Conservation (phyloP, 768 basidiomycete genomes). For the Tricholoma sp. region DNA sequence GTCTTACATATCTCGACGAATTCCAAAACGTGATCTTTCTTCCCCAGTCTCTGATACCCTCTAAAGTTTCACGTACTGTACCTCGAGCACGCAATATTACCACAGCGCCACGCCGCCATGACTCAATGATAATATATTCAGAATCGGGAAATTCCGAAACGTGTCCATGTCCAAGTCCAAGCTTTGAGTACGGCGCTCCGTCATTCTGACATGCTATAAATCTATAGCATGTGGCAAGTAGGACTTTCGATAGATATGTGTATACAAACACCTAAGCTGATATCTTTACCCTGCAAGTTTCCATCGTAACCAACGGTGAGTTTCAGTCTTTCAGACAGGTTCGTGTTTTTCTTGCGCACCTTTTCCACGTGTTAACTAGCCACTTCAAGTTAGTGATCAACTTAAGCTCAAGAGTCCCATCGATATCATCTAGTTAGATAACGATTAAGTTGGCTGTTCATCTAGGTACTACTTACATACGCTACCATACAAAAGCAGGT, state of each 20-base stretch:
- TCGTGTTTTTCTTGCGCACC: background rate
- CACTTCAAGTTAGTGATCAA: too few species aligned
- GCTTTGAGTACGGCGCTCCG: conserved; percentile 4
- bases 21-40: background rate
- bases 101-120: background rate
- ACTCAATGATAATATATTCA: background rate
- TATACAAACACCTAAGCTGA: background rate
- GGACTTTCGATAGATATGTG: background rate
- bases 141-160: conserved; percentile 8
- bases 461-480: background rate
- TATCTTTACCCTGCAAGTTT: conserved; percentile 2
- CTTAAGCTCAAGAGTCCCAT: background rate
- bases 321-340: background rate
- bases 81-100: background rate
- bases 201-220: conserved; percentile 1
- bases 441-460: background rate
- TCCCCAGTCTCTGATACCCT: background rate
- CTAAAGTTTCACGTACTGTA: background rate
- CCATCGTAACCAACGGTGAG: background rate
- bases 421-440: background rate
- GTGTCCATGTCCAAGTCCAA: background rate
- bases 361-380: background rate
- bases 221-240: background rate
- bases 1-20: background rate
- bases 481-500: too few species aligned